Evolutionary conservation across 495 filamentous ascomycete species (phyloP), one percentile per base, ranked within the genome.

Genomic region (Tuber indicum): DNA sequence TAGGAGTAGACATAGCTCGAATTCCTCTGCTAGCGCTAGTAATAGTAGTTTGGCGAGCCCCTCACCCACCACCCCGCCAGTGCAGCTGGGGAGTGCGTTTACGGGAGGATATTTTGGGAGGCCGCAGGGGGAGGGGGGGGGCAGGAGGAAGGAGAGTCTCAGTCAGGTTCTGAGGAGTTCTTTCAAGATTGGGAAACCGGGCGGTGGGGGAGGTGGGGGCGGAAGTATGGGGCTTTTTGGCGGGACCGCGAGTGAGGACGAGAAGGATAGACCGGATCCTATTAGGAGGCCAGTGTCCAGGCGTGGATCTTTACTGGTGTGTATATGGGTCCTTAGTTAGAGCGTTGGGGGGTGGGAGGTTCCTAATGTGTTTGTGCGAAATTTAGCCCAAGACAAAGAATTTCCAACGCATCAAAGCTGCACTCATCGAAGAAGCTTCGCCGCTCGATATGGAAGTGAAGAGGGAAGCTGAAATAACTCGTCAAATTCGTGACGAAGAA

Each of bases 381-480:
- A 66, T 66, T 45, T 76, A 92, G 92, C 96, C 96, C 23, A 99
- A 99, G 86, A 93, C 94, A 0, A 97, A 97, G 86, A 92, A 89
- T 0, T 98, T 98, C 84, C 93, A 94, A 3, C 91, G 96, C 4
- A 96, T 99, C 80, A 90, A 92, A 72, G 96, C 96, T 16, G 93
- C 93, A 10, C 88, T 99, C 1, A 86, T 91, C 72, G 96, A 98
- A 84, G 96, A 99, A 85, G 89, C 88, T 52, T 89, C 93, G 0
- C 96, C 96, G 0, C 84, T 97, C 43, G 96, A 98, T 78, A 91
- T 90, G 66, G 96, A 99, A 84, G 89, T 94, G 77, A 91, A 92
- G 75, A 91, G 93, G 58, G 96, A 99, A 86, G 93, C 95, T 19
- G 94, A 98, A 85, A 94, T 98, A 1, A 92, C 98, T 75, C 91